Base-by-base conservation (phyloP, 2,329 filamentous ascomycete genomes). In the Nemania serpens region DNA sequence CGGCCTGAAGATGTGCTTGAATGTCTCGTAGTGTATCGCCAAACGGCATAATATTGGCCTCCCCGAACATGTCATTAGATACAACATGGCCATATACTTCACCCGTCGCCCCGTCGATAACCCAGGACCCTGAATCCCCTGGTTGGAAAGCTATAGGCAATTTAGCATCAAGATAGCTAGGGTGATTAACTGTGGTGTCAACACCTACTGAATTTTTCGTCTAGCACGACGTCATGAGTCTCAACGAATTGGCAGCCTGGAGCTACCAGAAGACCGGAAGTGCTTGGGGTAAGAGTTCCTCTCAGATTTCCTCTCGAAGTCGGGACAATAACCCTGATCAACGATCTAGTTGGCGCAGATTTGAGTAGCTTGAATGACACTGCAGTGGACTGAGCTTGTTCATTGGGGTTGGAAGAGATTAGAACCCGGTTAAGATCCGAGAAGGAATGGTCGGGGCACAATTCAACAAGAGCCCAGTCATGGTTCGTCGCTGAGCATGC, bases 51-150 rank as follows among this genome's bases (percentile, higher is more conserved):
- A 61, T 49, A 15, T 58, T 47, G 9, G 36, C 49, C 33, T 55
- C 61, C 22, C 61, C 61, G 34, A 61, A 61, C 49, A 51, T 61
- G 29, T 64, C 61, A 4, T 15, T 48, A 18, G 49, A 61, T 36
- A 61, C 58, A 18, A 64, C 48, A 46, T 64, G 61, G 37, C 61
- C 58, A 47, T 58, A 64, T 1, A 64, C 54, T 37, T 58, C 54
- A 12, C 54, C 45, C 20, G 58, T 64, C 20, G 6, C 11, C 22
- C 51, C 54, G 17, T 22, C 2, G 39, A 61, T 45, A 25, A 58
- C 58, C 61, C 61, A 61, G 22, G 54, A 50, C 7, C 61, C 61
- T 10, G 54, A 64, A 33, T 61, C 58, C 9, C 61, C 61, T 2
- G 42, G 36, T 18, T 50, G 15, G 5, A 61, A 41, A 47, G 20